Conservation (phyloP, 1,284 basidiomycete species). For the Irpex rosettiformis region DNA sequence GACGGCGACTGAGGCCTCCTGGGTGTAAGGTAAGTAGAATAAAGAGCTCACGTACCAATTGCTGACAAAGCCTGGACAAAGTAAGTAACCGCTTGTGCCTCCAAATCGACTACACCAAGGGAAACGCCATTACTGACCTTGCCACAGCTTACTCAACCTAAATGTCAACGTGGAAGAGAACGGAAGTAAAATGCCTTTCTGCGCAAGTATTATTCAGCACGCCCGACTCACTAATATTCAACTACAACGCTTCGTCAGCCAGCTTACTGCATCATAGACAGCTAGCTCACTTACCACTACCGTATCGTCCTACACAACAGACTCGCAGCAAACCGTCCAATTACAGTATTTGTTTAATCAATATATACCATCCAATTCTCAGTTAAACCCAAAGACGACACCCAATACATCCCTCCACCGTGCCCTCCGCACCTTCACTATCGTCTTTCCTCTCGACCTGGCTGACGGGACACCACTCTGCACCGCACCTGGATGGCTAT, state of each 20-base stretch:
- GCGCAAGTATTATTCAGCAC: neutral
- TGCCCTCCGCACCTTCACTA: neutral
- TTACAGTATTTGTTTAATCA: too few relatives aligned
- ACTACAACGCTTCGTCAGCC: neutral
- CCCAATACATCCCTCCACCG: slow-evolving; percentile 46
- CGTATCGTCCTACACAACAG: neutral
- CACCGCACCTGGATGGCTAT: slow-evolving; percentile 50
- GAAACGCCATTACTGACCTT: neutral
- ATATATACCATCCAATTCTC: too few relatives aligned
- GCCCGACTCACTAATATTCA: neutral
- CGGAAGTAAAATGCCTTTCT: neutral
- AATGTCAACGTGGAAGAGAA: neutral
- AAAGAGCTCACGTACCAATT: neutral
- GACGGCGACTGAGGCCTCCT: too few relatives aligned
- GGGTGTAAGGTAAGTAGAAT: too few relatives aligned
- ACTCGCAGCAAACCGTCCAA: too few relatives aligned
- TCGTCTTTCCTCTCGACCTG: slow-evolving; percentile 36
- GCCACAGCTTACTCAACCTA: neutral
- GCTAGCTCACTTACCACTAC: neutral
- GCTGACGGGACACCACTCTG: slow-evolving; percentile 33
- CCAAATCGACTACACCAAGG: too few relatives aligned
- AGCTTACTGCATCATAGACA: neutral
- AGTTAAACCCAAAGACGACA: slow-evolving; percentile 40
- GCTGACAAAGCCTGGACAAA: too few relatives aligned
- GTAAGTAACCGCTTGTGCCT: too few relatives aligned